Conservation (phyloP, 192 early-diverging fungal genomes). For the Phlyctochytrium bullatum region DNA sequence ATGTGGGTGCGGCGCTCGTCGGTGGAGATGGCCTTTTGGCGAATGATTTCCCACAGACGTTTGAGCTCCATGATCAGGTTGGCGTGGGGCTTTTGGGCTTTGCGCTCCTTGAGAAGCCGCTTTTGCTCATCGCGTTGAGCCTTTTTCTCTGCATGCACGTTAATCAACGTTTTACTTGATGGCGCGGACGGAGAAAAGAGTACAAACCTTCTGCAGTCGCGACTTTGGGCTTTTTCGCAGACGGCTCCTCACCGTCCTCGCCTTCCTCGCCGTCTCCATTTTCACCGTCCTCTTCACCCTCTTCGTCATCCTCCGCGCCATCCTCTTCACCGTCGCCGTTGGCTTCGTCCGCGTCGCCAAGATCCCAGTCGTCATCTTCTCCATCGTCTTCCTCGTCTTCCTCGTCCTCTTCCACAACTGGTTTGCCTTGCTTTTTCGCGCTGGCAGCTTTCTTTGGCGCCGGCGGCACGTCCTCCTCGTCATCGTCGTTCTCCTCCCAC, state of each 20-base stretch:
- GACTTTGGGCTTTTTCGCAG: conserved; percentile 19
- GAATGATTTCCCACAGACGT: conserved; percentile 82
- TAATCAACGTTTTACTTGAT: background rate
- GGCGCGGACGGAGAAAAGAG: background rate
- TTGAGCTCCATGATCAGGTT: conserved; percentile 72
- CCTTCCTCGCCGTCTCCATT: too few relatives aligned
- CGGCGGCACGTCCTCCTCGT: conserved; percentile 19
- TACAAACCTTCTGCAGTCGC: conserved; percentile 24
- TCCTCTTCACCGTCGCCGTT: too few relatives aligned
- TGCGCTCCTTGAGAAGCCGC: conserved; percentile 50
- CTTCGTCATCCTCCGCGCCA: conserved; percentile 4
- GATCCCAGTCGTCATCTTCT: too few relatives aligned
- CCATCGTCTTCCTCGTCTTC: conserved; percentile 13
- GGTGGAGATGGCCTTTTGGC: conserved; percentile 66
- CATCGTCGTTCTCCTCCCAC: too few relatives aligned
- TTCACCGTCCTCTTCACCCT: conserved; percentile 23
- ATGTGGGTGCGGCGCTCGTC: conserved; percentile 65
- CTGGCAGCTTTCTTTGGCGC: too few relatives aligned
- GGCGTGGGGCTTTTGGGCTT: conserved; percentile 62
- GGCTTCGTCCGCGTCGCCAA: too few relatives aligned
- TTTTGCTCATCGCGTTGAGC: conserved; percentile 42
- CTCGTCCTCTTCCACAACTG: too few relatives aligned
- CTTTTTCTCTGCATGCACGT: conserved; percentile 19
- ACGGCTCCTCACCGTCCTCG: too few relatives aligned
- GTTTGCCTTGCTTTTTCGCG: too few relatives aligned